phyloP scores from a whole-genome alignment of 2,329 filamentous ascomycete genomes.

The Monilinia laxa region DNA sequence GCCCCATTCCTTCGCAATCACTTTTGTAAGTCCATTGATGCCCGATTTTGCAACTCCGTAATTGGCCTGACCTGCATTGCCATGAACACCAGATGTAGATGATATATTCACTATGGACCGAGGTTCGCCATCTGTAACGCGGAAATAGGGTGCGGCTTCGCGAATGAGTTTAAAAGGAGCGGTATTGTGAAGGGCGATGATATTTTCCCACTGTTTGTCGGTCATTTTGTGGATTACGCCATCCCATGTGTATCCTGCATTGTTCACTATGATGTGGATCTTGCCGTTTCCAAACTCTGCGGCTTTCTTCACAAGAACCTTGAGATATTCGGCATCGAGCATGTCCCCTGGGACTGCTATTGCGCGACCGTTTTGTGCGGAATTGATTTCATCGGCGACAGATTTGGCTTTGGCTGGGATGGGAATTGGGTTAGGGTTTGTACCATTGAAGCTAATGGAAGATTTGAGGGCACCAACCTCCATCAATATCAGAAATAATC shows the following conservation, averaged over 20 bases:
- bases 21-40: slow-evolving; percentile 79
- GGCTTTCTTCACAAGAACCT: slow-evolving; percentile 68
- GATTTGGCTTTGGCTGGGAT: slow-evolving; percentile 62
- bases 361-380: slow-evolving; percentile 57
- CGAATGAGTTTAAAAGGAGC: slow-evolving; percentile 83
- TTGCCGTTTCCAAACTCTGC: slow-evolving; percentile 82
- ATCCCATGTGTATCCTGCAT: slow-evolving; percentile 91
- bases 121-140: slow-evolving; percentile 77
- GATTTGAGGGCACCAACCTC: slow-evolving; percentile 47
- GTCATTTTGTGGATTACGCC: slow-evolving; percentile 90
- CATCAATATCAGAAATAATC: slow-evolving; percentile 80
- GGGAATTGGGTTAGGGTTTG: slow-evolving; percentile 23
- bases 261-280: slow-evolving; percentile 89
- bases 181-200: slow-evolving; percentile 78
- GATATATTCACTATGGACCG: slow-evolving; percentile 82
- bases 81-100: slow-evolving; percentile 77
- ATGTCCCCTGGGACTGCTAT: slow-evolving; percentile 76
- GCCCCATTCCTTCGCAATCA: slow-evolving; percentile 90
- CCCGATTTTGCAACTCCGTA: slow-evolving; percentile 85
- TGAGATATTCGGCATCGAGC: slow-evolving; percentile 67
- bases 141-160: slow-evolving; percentile 80
- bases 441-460: slow-evolving; percentile 16
- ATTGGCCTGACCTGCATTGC: slow-evolving; percentile 89
- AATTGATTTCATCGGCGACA: slow-evolving; percentile 70
- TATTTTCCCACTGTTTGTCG: slow-evolving; percentile 89